Conservation (phyloP, 2,329 filamentous ascomycete species). For the Phialocephala subalpina region DNA sequence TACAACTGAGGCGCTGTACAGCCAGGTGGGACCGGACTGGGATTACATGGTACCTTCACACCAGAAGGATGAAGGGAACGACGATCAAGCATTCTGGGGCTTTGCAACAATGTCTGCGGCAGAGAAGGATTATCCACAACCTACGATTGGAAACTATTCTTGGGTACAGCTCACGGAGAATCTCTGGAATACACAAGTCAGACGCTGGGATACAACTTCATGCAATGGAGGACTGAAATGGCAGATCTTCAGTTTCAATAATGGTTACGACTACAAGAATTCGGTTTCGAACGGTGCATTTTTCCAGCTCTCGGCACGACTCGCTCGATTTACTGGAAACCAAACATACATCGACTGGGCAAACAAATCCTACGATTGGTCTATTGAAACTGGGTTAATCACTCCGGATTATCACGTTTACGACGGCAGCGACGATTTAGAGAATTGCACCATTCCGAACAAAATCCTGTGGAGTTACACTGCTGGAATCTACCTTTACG, state of each 20-base stretch:
- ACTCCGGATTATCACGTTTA: conserved; percentile 62
- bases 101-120: conserved; percentile 73
- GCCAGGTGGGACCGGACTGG: conserved; percentile 64
- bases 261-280: conserved; percentile 86
- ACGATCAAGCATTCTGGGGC: conserved; percentile 79
- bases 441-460: conserved; percentile 61
- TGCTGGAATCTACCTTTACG: conserved; percentile 71
- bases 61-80: conserved; percentile 71
- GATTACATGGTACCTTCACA: conserved; percentile 68
- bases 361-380: conserved; percentile 72
- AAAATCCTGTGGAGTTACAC: conserved; percentile 70
- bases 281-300: conserved; percentile 82
- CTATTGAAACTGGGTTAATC: conserved; percentile 62
- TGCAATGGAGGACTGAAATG: conserved; percentile 80
- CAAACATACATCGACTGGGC: conserved; percentile 73
- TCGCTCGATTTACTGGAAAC: conserved; percentile 75
- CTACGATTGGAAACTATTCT: conserved; percentile 61
- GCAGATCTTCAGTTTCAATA: conserved; percentile 83
- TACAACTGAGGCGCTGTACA: conserved; percentile 65
- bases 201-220: conserved; percentile 72
- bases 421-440: conserved; percentile 64
- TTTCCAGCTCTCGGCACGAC: conserved; percentile 80
- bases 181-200: conserved; percentile 74
- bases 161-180: conserved; percentile 75
- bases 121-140: conserved; percentile 71